These are phyloP conservation scores for Psilocybe tampanensis DNA, from an alignment of 768 basidiomycete species.

Conservation along the genomic window DNA sequence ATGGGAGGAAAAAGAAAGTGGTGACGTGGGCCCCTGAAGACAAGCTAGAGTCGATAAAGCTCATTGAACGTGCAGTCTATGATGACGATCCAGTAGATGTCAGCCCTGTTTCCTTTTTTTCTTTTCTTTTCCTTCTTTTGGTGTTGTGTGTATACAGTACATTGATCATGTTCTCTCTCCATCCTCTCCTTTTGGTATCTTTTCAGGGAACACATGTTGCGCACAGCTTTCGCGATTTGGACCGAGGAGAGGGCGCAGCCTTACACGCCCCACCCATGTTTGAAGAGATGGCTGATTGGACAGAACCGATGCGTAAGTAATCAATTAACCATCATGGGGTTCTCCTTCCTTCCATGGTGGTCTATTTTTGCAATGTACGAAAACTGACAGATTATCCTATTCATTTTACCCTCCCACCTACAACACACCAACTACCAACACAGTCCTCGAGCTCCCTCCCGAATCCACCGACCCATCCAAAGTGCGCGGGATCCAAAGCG, in stretches of 20 bases:
- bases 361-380: slow-evolving; percentile 16
- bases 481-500: slow-evolving; percentile 65
- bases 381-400: too few relatives aligned
- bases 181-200: slow-evolving; percentile 34
- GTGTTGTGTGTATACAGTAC: too few relatives aligned
- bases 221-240: slow-evolving; percentile 82
- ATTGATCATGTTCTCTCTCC: slow-evolving; percentile 46
- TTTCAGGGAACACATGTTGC: slow-evolving; percentile 71
- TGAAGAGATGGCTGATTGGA: slow-evolving; percentile 88
- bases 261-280: slow-evolving; percentile 74
- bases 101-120: slow-evolving; percentile 53
- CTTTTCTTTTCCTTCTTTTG: too few relatives aligned
- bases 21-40: slow-evolving; percentile 80
- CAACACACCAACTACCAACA: too few relatives aligned
- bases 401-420: too few relatives aligned
- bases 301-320: slow-evolving; percentile 80
- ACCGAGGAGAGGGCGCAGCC: slow-evolving; percentile 85
- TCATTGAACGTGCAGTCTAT: slow-evolving; percentile 86
- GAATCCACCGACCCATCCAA: slow-evolving; percentile 52
- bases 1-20: slow-evolving; percentile 70
- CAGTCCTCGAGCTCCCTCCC: slow-evolving; percentile 66
- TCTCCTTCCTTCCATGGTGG: too few relatives aligned
- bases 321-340: too few relatives aligned
- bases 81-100: slow-evolving; percentile 89
- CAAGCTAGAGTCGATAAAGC: slow-evolving; percentile 71